Percentiles rank a stretch among this genome's conserved stretches.
Conservation (phyloP, 495 filamentous ascomycete species). For the Aspergillus cristatus region DNA sequence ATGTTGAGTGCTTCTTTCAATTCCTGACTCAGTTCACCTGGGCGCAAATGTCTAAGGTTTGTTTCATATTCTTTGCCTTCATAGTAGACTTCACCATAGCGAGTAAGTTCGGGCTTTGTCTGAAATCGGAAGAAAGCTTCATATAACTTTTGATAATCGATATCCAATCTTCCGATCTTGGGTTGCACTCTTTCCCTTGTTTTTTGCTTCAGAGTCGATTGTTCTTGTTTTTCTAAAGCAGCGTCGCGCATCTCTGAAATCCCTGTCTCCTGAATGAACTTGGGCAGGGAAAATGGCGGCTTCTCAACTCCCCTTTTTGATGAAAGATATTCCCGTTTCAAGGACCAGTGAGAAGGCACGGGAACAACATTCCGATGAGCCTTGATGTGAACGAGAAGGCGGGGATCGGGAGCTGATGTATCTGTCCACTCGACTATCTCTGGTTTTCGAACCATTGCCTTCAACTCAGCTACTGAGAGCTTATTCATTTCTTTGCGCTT, state of each 20-base stretch:
- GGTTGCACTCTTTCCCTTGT: slow-evolving; percentile 89
- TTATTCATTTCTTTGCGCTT: slow-evolving; percentile 84
- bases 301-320: slow-evolving; percentile 96
- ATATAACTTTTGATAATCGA: slow-evolving; percentile 96
- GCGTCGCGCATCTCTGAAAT: slow-evolving; percentile 98
- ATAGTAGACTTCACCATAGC: slow-evolving; percentile 96
- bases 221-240: slow-evolving; percentile 87
- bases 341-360: slow-evolving; percentile 84
- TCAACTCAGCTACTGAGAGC: slow-evolving; percentile 88
- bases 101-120: slow-evolving; percentile 86
- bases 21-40: slow-evolving; percentile 83
- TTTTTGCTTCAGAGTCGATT: slow-evolving; percentile 85
- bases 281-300: slow-evolving; percentile 80
- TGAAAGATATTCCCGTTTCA: slow-evolving; percentile 94
- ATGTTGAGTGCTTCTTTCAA: slow-evolving; percentile 91
- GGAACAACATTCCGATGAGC: slow-evolving; percentile 92
- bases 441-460: slow-evolving; percentile 81
- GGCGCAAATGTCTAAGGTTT: slow-evolving; percentile 78
- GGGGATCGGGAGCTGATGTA: slow-evolving; percentile 82
- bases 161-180: slow-evolving; percentile 95
- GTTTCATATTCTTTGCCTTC: slow-evolving; percentile 98
- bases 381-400: slow-evolving; percentile 87
- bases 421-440: slow-evolving; percentile 98
- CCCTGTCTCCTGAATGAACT: slow-evolving; percentile 96
- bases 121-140: slow-evolving; percentile 97